Conservation (phyloP, 2,329 filamentous ascomycete species). For the Colletotrichum tamarilloi region DNA sequence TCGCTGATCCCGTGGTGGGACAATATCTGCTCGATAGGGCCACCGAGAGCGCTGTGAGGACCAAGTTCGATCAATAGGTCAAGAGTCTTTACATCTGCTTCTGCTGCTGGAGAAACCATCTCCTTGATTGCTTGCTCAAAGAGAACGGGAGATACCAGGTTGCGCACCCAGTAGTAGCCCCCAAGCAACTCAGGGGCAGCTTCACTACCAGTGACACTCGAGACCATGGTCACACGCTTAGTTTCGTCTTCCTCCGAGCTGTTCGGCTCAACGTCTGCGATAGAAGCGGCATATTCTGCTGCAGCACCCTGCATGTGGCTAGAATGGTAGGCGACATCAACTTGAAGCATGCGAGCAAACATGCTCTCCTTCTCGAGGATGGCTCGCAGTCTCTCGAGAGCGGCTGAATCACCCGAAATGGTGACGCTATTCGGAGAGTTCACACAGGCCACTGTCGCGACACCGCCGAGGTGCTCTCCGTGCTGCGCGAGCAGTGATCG, state of each 20-base stretch:
- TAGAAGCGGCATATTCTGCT: neutral
- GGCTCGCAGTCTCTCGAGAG: slow-evolving; percentile 42
- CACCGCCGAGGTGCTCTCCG: neutral
- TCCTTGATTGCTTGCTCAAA: neutral
- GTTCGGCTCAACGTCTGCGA: neutral
- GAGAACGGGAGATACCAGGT: slow-evolving; percentile 29
- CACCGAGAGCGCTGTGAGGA: slow-evolving; percentile 8
- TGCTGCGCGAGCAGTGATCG: no score
- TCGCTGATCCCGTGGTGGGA: neutral
- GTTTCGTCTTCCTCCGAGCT: neutral
- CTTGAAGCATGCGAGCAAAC: slow-evolving; percentile 42
- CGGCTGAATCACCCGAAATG: slow-evolving; percentile 36
- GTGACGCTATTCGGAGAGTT: slow-evolving; percentile 42
- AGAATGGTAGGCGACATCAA: slow-evolving; percentile 39
- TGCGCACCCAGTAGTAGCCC: slow-evolving; percentile 29
- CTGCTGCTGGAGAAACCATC: neutral
- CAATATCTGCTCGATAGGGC: slow-evolving; percentile 1
- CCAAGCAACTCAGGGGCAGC: neutral
- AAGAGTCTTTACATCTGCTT: neutral
- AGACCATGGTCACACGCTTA: neutral
- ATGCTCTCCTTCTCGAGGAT: slow-evolving; percentile 50
- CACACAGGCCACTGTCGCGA: slow-evolving; percentile 36
- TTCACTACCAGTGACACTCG: neutral
- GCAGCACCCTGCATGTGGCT: slow-evolving; percentile 33
- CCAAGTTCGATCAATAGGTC: slow-evolving; percentile 11